These are phyloP conservation scores for Metroxylon sagu DNA, from an alignment of 176 grass and related monocot species.

Conservation along the genomic window DNA sequence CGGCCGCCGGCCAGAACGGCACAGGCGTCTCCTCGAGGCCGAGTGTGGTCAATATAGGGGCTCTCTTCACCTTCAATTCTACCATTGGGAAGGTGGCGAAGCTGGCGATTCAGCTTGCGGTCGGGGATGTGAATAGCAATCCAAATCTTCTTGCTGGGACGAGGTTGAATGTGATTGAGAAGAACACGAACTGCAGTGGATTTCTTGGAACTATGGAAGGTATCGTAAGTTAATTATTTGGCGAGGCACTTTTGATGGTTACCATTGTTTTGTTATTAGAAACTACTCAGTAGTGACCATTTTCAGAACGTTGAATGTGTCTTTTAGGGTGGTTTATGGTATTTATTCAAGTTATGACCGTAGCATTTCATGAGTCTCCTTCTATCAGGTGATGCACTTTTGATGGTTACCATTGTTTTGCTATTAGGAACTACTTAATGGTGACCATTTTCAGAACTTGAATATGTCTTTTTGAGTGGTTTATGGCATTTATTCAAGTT, in stretches of 20 bases:
- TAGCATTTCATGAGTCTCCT: too few relatives aligned
- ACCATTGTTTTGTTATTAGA: neutral
- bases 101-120: constrained; percentile 60
- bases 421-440: neutral
- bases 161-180: constrained; percentile 35
- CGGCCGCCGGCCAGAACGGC: too few relatives aligned
- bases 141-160: constrained; percentile 37
- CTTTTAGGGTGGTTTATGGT: too few relatives aligned
- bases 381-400: neutral
- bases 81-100: constrained; percentile 60
- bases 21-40: constrained; percentile 8
- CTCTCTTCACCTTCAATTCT: constrained; percentile 73
- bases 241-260: neutral
- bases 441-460: too few relatives aligned
- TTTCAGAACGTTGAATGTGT: too few relatives aligned
- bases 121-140: constrained; percentile 65
- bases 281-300: too few relatives aligned
- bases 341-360: too few relatives aligned
- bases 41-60: constrained; percentile 49
- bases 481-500: too few relatives aligned
- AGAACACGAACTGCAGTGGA: constrained; percentile 78
- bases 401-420: neutral
- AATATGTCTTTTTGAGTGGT: too few relatives aligned
- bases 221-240: constrained; percentile 2
- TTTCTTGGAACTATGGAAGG: constrained; percentile 83